Conservation (phyloP, 169 alveolate genomes). For the Theileria parva region DNA sequence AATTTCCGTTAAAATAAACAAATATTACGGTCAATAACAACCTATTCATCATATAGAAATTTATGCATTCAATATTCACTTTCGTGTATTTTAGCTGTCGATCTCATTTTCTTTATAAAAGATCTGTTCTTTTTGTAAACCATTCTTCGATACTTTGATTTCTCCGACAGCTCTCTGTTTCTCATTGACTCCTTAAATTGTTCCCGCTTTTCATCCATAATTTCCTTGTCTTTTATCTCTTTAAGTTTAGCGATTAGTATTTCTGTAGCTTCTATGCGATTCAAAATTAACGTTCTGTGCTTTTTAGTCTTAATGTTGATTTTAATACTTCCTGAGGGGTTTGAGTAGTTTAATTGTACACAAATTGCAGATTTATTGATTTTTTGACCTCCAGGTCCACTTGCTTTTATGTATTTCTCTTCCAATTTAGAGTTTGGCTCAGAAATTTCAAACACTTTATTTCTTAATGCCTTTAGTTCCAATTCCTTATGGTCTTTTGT, state of each 20-base stretch:
- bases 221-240: slow-evolving; percentile 4
- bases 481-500: slow-evolving; percentile 13
- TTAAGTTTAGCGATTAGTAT: slow-evolving; percentile 57
- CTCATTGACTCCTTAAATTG: slow-evolving; percentile 70
- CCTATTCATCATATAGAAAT: not conserved
- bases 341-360: slow-evolving; percentile 77
- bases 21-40: not conserved
- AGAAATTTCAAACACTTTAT: slow-evolving; percentile 23
- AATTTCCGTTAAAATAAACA: not conserved
- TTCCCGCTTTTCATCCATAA: slow-evolving; percentile 24
- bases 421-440: slow-evolving; percentile 53
- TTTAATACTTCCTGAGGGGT: slow-evolving; percentile 51
- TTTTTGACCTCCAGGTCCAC: slow-evolving; percentile 89
- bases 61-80: not conserved
- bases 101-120: slow-evolving; percentile 68
- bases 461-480: slow-evolving; percentile 22
- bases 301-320: slow-evolving; percentile 66
- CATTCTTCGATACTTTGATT: slow-evolving; percentile 66
- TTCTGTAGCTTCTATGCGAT: slow-evolving; percentile 74
- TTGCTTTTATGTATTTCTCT: slow-evolving; percentile 79
- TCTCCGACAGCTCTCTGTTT: slow-evolving; percentile 66
- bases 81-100: slow-evolving; percentile 5
- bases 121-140: slow-evolving; percentile 70
- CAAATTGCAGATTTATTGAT: slow-evolving; percentile 85
- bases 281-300: slow-evolving; percentile 67